phyloP scores from a whole-genome alignment of 2,329 filamentous ascomycete species.

The Aspergillus fijiensis region DNA sequence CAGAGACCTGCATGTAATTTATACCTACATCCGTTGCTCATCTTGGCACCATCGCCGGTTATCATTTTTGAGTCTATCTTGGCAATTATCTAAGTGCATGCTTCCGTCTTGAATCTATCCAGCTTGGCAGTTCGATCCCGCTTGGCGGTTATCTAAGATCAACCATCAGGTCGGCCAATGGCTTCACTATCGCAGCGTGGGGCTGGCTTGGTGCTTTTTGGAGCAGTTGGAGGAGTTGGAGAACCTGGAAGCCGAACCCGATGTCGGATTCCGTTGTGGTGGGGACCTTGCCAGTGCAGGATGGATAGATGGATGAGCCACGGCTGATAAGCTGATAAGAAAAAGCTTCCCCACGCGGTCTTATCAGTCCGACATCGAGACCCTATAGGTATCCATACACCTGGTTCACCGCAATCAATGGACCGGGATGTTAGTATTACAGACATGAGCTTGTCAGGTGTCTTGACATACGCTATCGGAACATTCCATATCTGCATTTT shows the following conservation, averaged over 20 bases:
- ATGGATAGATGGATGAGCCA: not conserved
- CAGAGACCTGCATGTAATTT: not conserved
- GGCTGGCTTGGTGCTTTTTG: too few relatives aligned
- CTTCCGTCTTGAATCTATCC: too few relatives aligned
- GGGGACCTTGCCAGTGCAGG: not conserved
- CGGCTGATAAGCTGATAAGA: not conserved
- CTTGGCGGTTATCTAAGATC: too few relatives aligned
- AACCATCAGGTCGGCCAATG: not conserved
- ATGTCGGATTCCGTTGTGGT: not conserved
- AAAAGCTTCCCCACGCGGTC: not conserved
- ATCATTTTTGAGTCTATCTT: too few relatives aligned
- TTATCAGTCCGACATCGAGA: not conserved
- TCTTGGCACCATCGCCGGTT: not conserved
- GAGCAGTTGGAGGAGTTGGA: not conserved
- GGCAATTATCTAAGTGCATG: too few relatives aligned
- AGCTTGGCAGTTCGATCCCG: too few relatives aligned
- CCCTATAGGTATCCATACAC: too few relatives aligned
- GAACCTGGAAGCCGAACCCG: not conserved
- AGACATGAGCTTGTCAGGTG: too few relatives aligned
- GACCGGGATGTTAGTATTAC: too few relatives aligned
- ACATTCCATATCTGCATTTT: too few relatives aligned
- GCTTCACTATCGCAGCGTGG: not conserved
- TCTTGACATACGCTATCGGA: too few relatives aligned
- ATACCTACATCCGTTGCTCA: not conserved
- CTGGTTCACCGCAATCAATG: too few relatives aligned